Evolutionary conservation across 495 filamentous ascomycete species (phyloP).

Genomic region (Penicillium maclennaniae): DNA sequence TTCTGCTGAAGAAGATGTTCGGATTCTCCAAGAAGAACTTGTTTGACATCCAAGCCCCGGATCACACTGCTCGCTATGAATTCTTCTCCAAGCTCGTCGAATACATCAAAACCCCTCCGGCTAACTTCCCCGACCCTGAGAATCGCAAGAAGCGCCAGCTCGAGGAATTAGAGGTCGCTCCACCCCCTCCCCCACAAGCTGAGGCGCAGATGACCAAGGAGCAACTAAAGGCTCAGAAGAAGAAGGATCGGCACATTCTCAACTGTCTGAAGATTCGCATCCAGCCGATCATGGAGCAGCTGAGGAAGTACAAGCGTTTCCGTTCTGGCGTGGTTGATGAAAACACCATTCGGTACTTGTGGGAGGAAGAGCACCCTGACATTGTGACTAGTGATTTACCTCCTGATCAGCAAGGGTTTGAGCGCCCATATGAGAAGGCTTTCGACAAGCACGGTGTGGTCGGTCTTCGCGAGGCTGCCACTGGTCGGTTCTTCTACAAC

Average conservation of each 20-base stretch:
- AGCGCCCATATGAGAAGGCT: conserved; percentile 70
- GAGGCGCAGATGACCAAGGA: conserved; percentile 58
- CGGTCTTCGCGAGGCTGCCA: conserved; percentile 64
- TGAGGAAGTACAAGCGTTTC: conserved; percentile 84
- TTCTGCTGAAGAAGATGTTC: conserved; percentile 74
- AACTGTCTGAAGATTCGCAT: conserved; percentile 83
- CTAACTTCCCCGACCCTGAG: conserved; percentile 79
- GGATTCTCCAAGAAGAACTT: conserved; percentile 76
- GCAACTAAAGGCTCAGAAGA: conserved; percentile 74
- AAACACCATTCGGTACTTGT: conserved; percentile 68
- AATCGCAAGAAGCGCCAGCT: conserved; percentile 82
- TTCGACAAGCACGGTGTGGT: conserved; percentile 70
- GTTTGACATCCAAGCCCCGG: conserved; percentile 62
- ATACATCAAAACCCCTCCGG: conserved; percentile 71
- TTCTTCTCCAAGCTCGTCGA: conserved; percentile 72
- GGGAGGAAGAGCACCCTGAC: conserved; percentile 77
- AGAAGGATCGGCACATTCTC: conserved; percentile 71
- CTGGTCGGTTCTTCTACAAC: conserved; percentile 88
- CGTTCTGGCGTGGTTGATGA: conserved; percentile 73
- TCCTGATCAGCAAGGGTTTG: conserved; percentile 50
- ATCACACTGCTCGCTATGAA: conserved; percentile 59
- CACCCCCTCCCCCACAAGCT: conserved; percentile 61
- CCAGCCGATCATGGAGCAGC: conserved; percentile 92
- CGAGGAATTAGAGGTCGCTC: conserved; percentile 70
- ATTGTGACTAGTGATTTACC: conserved; percentile 72